Evolutionary conservation across 129 eudicot genomes (phyloP).

Genomic region (Silybum marianum): DNA sequence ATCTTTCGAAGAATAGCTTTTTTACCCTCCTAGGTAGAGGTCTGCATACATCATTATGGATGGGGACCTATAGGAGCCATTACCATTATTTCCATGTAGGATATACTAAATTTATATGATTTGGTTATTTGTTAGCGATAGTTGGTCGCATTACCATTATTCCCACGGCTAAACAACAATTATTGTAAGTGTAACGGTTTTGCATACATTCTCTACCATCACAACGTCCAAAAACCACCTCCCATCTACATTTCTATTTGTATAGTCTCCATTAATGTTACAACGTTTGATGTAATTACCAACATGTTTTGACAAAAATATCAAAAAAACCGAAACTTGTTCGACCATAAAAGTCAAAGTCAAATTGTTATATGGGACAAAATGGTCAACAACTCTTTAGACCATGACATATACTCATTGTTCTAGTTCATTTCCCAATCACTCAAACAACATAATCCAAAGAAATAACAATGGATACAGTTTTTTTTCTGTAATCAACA

Average conservation of each 20-base stretch:
- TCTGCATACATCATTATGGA: too few species aligned
- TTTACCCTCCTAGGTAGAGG: neutral
- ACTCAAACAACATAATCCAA: neutral
- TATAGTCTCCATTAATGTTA: neutral
- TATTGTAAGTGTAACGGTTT: neutral
- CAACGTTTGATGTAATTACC: neutral
- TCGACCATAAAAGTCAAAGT: slow-evolving; percentile 3
- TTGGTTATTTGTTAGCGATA: neutral
- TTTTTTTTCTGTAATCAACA: neutral
- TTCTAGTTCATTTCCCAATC: neutral
- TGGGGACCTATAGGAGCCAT: too few species aligned
- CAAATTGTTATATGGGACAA: neutral
- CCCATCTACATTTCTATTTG: neutral
- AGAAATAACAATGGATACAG: slow-evolving; percentile 6
- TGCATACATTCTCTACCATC: neutral
- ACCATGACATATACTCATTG: neutral
- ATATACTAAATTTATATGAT: neutral
- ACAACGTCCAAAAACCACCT: neutral
- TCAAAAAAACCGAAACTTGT: neutral
- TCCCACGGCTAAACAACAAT: neutral
- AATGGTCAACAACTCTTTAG: neutral
- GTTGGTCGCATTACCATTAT: neutral
- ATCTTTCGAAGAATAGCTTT: neutral
- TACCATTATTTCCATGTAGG: neutral
- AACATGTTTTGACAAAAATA: neutral